Evolutionary conservation across 306 rosid species (phyloP).

Genomic region (Medicago truncatula): MtrunA17r5.0-ANR NC_053044.1:30351501-30352000

Average conservation of each 20-base stretch:
- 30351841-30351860: no score
- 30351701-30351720: background rate
- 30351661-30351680: constrained; percentile 62
- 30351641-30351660: constrained; percentile 59
- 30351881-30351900: no score
- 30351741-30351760: background rate
- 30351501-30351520: no score
- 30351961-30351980: background rate
- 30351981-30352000: no score
- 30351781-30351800: no score
- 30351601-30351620: constrained; percentile 54
- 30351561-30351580: constrained; percentile 58
- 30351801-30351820: background rate
- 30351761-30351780: no score
- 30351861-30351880: no score
- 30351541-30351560: constrained; percentile 51
- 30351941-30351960: background rate
- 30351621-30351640: constrained; percentile 55
- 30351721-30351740: background rate
- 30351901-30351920: background rate
- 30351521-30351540: no score
- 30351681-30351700: background rate
- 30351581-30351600: constrained; percentile 60
- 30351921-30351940: no score
- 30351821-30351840: no score